Evolutionary conservation across 2,329 filamentous ascomycete genomes (phyloP).

Genomic region (Blastomyces parvus): DNA sequence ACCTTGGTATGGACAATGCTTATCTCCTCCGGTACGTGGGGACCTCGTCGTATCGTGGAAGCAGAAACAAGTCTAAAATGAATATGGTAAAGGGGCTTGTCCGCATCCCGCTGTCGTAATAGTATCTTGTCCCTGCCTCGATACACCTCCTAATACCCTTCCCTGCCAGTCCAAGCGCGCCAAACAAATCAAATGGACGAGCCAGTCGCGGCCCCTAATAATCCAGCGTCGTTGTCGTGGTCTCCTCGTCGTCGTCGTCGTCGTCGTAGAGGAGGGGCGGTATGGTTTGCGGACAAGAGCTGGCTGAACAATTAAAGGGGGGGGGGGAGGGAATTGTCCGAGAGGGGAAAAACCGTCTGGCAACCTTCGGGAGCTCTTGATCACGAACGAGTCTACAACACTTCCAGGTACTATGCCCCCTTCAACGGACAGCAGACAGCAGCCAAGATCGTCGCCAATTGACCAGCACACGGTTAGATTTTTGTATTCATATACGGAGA

Average conservation of each 20-base stretch:
- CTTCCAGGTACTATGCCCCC: background rate
- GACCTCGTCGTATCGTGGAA: background rate
- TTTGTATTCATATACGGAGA: conserved; percentile 5
- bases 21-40: conserved; percentile 5
- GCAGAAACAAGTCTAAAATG: conserved; percentile 3
- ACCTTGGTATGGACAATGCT: conserved; percentile 13
- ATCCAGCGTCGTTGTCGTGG: background rate
- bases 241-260: no score
- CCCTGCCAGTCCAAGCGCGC: background rate
- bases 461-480: background rate
- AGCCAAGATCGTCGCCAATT: conserved; percentile 4
- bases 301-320: background rate
- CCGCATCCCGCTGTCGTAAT: conserved; percentile 1
- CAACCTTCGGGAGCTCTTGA: background rate
- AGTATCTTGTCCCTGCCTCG: background rate
- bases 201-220: background rate
- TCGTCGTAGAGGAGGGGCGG: background rate
- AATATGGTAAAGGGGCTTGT: background rate
- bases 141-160: background rate
- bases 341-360: background rate
- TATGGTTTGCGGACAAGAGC: background rate
- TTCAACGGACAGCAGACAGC: background rate
- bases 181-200: background rate
- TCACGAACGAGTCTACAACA: conserved; percentile 1
- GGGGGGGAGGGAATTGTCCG: background rate